phyloP scores from a whole-genome alignment of 371 early-diverging fungal genomes.

The Lichtheimia ornata region DNA sequence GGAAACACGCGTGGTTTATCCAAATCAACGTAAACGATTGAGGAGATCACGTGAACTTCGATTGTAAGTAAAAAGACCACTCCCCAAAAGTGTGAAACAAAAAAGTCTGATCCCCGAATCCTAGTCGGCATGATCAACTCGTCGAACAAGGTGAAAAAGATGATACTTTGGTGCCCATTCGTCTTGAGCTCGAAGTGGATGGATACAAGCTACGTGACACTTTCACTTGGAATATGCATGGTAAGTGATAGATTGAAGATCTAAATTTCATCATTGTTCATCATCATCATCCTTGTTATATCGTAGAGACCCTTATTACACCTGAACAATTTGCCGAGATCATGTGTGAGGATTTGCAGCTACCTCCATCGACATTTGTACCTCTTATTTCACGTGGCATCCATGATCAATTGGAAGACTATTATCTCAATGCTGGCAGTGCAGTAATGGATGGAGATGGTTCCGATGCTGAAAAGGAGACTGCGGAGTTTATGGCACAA shows the following conservation, averaged over 20 bases:
- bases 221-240: slow-evolving; percentile 93
- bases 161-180: slow-evolving; percentile 83
- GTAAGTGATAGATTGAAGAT: slow-evolving; percentile 26
- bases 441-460: slow-evolving; percentile 19
- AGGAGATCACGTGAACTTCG: slow-evolving; percentile 26
- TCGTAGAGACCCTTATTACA: slow-evolving; percentile 30
- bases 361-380: slow-evolving; percentile 61
- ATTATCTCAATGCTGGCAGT: slow-evolving; percentile 51
- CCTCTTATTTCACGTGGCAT: slow-evolving; percentile 64
- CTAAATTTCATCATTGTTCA: not conserved
- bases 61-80: slow-evolving; percentile 36
- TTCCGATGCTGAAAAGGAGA: slow-evolving; percentile 2
- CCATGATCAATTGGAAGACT: slow-evolving; percentile 79
- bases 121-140: slow-evolving; percentile 48
- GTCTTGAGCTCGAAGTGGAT: slow-evolving; percentile 88
- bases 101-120: too few relatives aligned
- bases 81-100: too few relatives aligned
- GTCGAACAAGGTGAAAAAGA: slow-evolving; percentile 64
- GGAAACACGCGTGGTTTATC: slow-evolving; percentile 30
- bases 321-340: slow-evolving; percentile 83
- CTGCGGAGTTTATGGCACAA: slow-evolving; percentile 34
- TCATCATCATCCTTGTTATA: not conserved
- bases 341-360: slow-evolving; percentile 79
- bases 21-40: slow-evolving; percentile 33
- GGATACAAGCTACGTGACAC: slow-evolving; percentile 82